Base-by-base conservation (phyloP, 2,329 filamentous ascomycete species). In the Alternaria hordeiaustralica region DNA sequence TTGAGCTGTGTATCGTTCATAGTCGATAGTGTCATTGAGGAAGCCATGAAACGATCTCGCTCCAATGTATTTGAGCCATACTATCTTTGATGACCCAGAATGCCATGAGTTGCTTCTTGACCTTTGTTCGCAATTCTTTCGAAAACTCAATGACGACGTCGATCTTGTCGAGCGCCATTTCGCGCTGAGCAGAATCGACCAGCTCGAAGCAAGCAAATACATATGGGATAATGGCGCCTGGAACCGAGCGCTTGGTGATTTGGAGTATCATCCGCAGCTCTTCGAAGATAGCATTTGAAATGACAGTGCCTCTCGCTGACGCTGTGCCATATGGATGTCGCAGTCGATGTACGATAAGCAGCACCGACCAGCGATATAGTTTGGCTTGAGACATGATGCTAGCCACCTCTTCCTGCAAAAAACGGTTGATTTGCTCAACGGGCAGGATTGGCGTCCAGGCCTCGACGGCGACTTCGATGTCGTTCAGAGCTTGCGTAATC, bases 71-170 rank as follows among this genome's bases (percentile, higher is more conserved):
- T 25, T 43, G 20, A 54, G 44, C 60, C 44, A 23, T 28, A 8
- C 30, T 58, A 26, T 62, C 60, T 36, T 44, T 62, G 18, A 59
- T 59, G n/a, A 50, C 8, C 60, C 60, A 62, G 15, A 62, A 59
- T 44, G 49, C 60, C 25, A 43, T 55, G 43, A 62, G 30, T 9
- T 50, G 60, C 25, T 62, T 15, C 49, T 46, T 62, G 28, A 54
- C 13, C 23, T 36, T 59, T 20, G 9, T 15, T 30, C 49, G 23
- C 23, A 28, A 30, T 53, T 44, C 13, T 41, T 43, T 47, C 15
- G 55, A 59, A 28, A 49, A 62, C 11, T 54, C 60, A 3, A 62
- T 53, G 13, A 54, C 25, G 11, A 41, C 30, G 6, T 54, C 49
- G 15, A 20, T 30, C 15, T 43, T 44, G n/a, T 59, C 55, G 13